A percentile compares a stretch with the other conserved stretches of the same genome.
These are phyloP conservation scores for Morella rubra DNA, from an alignment of 306 rosid species.

Conservation along the genomic window DNA sequence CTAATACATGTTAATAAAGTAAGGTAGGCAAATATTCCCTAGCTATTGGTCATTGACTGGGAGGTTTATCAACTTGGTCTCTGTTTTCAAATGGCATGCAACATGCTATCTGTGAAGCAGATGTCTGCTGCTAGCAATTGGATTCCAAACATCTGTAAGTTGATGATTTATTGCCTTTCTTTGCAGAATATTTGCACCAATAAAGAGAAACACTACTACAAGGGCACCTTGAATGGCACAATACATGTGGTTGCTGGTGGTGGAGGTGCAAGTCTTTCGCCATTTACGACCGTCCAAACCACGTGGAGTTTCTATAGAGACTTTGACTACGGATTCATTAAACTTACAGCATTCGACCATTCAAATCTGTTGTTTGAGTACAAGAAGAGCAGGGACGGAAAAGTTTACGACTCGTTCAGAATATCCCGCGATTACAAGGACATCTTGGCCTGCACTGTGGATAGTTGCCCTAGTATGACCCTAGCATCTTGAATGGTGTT, in stretches of 20 bases:
- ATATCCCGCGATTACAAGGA: conserved; percentile 75
- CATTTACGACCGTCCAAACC: conserved; percentile 64
- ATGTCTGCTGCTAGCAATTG: neutral
- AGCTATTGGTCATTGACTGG: neutral
- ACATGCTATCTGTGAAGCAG: neutral
- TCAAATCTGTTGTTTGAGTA: conserved; percentile 92
- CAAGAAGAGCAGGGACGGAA: conserved; percentile 90
- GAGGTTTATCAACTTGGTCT: neutral
- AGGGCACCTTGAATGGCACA: conserved; percentile 79
- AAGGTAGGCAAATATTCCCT: neutral
- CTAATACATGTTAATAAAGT: too few species aligned
- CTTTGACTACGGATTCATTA: conserved; percentile 77
- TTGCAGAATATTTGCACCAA: conserved; percentile 78
- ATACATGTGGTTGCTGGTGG: conserved; percentile 93
- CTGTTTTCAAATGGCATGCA: neutral
- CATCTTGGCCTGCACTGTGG: conserved; percentile 77
- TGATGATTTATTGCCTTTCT: conserved; percentile 6
- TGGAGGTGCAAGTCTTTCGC: conserved; percentile 80
- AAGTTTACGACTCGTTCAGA: conserved; percentile 76
- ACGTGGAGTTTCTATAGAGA: conserved; percentile 80
- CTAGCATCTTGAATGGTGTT: conserved; percentile 53
- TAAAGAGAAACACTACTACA: conserved; percentile 61
- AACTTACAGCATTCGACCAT: conserved; percentile 80
- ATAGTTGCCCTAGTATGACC: conserved; percentile 63
- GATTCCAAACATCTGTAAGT: conserved; percentile 11